A percentile compares a stretch with the other conserved stretches of the same genome.
Conservation (phyloP, 345 rosid species). For the Moringa oleifera region DNA sequence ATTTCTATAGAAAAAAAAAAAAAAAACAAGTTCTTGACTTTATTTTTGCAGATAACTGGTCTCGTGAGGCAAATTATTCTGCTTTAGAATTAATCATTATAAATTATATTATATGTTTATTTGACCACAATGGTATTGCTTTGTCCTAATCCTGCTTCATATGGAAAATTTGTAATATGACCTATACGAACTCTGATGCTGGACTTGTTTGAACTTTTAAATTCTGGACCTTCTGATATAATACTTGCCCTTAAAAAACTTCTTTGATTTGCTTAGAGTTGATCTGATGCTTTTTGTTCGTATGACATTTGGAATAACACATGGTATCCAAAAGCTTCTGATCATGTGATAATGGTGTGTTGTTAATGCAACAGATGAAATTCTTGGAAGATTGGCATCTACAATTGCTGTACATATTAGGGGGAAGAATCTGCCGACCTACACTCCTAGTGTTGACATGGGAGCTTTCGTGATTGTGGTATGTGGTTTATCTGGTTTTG, state of each 20-base stretch:
- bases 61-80: no score
- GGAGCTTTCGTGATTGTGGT: constrained; percentile 99
- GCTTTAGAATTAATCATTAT: neutral
- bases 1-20: no score
- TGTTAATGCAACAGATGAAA: constrained; percentile 88
- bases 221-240: neutral
- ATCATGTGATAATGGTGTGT: constrained; percentile 84
- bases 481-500: constrained; percentile 20
- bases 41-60: no score
- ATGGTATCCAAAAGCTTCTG: constrained; percentile 92
- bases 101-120: neutral
- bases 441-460: constrained; percentile 98
- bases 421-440: constrained; percentile 85
- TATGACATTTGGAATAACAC: constrained; percentile 96
- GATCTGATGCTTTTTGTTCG: constrained; percentile 5
- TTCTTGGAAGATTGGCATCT: constrained; percentile 86
- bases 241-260: neutral
- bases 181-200: neutral
- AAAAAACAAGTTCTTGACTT: no score
- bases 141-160: neutral
- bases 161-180: no score
- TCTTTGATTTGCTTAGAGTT: neutral
- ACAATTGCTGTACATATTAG: constrained; percentile 85
- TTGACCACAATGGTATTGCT: neutral
- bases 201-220: constrained; percentile 1